Evolutionary conservation across 805 yeast genomes (phyloP).

Genomic region (Saccharomycopsis malanga): DNA sequence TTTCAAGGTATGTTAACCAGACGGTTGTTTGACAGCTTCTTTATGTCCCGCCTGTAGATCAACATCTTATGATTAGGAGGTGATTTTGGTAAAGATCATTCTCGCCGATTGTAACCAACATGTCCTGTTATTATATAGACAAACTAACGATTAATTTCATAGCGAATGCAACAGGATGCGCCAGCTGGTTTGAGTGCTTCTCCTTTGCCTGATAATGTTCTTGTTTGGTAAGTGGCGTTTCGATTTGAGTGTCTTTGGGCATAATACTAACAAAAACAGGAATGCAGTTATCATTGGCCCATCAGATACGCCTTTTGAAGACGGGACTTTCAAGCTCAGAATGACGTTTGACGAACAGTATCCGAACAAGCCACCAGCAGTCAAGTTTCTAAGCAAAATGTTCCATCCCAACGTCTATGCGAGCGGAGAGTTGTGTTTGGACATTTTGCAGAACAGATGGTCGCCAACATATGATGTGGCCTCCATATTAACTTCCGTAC

Average conservation of each 20-base stretch:
- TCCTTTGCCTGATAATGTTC: slow-evolving; percentile 93
- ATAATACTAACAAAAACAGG: slow-evolving; percentile 27
- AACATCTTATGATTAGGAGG: too few species aligned
- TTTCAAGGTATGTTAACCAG: slow-evolving; percentile 65
- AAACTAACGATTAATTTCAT: slow-evolving; percentile 11
- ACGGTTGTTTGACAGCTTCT: not conserved
- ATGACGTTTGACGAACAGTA: slow-evolving; percentile 93
- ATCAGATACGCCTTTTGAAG: slow-evolving; percentile 95
- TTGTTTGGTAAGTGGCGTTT: slow-evolving; percentile 57
- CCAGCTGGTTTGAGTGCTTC: slow-evolving; percentile 98
- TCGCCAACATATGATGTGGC: slow-evolving; percentile 98
- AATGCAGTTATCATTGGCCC: slow-evolving; percentile 98
- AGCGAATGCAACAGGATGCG: slow-evolving; percentile 96
- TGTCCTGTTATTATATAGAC: too few species aligned
- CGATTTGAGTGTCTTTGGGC: not conserved
- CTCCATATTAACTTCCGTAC: slow-evolving; percentile 88
- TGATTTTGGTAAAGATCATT: too few species aligned
- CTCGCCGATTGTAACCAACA: too few species aligned
- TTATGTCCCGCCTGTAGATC: too few species aligned
- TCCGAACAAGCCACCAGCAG: slow-evolving; percentile 94
- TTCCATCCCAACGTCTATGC: slow-evolving; percentile 98
- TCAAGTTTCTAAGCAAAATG: slow-evolving; percentile 87
- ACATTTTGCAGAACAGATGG: slow-evolving; percentile 95
- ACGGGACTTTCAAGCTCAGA: slow-evolving; percentile 85
- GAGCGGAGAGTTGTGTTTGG: slow-evolving; percentile 90